Base-by-base conservation (phyloP, 108 stramenopile species). In the Pseudonitzschia multiseries region DNA sequence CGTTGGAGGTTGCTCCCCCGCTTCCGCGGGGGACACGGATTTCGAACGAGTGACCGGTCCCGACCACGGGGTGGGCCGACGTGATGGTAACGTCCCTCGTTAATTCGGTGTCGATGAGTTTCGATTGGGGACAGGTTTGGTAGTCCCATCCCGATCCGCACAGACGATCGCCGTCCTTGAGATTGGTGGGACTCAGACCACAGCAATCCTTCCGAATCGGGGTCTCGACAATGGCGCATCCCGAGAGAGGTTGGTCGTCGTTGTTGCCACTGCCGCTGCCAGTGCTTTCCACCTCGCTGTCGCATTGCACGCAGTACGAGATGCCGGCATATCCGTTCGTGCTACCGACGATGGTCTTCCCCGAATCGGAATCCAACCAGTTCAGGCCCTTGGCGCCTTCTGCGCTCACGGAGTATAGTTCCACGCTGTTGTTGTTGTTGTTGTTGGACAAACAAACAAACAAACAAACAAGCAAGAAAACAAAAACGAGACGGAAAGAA, bases 291-390 rank as follows among this genome's bases (percentile, higher is more conserved):
- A 48, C 17, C 14, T 59, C 57, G n/a, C 29, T 59, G 14, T 59
- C 57, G 15, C 57, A 59, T 59, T 27, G 15, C 6, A 59, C 24
- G n/a, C 57, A 59, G 29, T 59, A 59, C 14, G 57, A 59, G 27
- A 59, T 27, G 27, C 57, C 57, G 10, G 57, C 57, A 59, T n/a
- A 59, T 24, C 57, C 57, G 26, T 59, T 59, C 4, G 24, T 27
- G 15, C 57, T 59, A 5, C 12, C 2, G 14, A 14, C 46, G 12
- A 28, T 8, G 6, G 15, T 0, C 14, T 59, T 22, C 0, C 26
- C 26, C 15, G 46, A 18, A 48, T 22, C 4, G 6, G 27, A 0
- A 59, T 28, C 29, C 0, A 59, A 15, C 57, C 57, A 59, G 14
- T 59, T 26, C 57, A 59, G 4, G 14, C 20, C 20, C n/a, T 28